phyloP scores from a whole-genome alignment of 495 filamentous ascomycete genomes.

The Diplogelasinospora grovesii region DNA sequence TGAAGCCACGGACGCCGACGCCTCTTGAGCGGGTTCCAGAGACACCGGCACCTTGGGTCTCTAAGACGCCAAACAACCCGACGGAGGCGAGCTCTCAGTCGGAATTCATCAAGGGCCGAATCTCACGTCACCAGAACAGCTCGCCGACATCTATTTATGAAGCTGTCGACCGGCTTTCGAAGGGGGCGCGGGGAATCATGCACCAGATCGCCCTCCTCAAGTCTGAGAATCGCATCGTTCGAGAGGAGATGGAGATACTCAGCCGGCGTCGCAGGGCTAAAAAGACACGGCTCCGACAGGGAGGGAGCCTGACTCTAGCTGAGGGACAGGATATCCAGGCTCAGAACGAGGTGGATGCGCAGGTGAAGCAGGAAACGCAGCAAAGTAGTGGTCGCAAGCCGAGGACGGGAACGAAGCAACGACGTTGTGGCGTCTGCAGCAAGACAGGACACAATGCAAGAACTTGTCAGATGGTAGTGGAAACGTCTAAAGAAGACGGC shows the following conservation, averaged over 20 bases:
- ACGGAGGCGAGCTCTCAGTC: background rate
- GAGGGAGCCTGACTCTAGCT: conserved; percentile 5
- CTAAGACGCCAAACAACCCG: conserved; percentile 1
- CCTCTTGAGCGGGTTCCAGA: background rate
- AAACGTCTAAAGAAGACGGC: conserved; percentile 3
- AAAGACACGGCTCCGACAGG: conserved; percentile 1
- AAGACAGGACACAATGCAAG: conserved; percentile 7
- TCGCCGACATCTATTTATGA: too few species aligned
- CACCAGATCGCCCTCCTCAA: background rate
- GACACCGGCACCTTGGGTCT: background rate
- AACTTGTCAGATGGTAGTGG: conserved; percentile 3
- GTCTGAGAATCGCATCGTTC: background rate
- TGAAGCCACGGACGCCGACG: conserved; percentile 3
- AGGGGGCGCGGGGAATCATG: background rate
- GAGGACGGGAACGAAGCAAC: background rate
- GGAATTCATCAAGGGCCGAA: too few species aligned
- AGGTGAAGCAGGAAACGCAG: background rate
- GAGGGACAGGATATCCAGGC: background rate
- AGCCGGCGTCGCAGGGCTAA: conserved; percentile 6
- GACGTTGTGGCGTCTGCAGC: background rate
- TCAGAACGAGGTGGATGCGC: background rate
- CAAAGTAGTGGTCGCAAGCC: background rate
- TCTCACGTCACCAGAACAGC: too few species aligned
- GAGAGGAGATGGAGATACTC: background rate
- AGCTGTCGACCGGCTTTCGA: background rate